A percentile compares a stretch with the other conserved stretches of the same genome.
phyloP scores from a whole-genome alignment of 306 rosid species.

The Fagus crenata region DNA sequence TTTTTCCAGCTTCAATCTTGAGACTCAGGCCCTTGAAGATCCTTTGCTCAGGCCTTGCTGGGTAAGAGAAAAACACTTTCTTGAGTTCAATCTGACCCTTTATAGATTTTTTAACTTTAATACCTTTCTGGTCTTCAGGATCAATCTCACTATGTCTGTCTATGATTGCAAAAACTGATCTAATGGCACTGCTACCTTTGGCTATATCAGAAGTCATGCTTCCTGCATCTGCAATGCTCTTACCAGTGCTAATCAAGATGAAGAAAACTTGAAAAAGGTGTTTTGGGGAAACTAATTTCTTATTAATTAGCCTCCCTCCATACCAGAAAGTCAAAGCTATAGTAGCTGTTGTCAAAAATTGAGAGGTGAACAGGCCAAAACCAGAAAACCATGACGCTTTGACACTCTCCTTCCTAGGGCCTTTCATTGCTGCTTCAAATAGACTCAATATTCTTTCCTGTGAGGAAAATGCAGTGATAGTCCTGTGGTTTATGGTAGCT shows the following conservation, averaged over 20 bases:
- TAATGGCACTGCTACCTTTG: conserved; percentile 63
- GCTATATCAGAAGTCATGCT: conserved; percentile 78
- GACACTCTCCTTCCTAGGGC: conserved; percentile 57
- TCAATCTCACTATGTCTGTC: conserved; percentile 64
- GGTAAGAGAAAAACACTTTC: conserved; percentile 62
- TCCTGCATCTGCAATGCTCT: conserved; percentile 74
- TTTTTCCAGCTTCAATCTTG: conserved; percentile 62
- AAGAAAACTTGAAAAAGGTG: conserved; percentile 65
- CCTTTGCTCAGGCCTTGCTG: conserved; percentile 65
- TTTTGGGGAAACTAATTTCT: conserved; percentile 36
- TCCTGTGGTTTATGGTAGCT: conserved; percentile 67
- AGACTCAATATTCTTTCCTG: conserved; percentile 57
- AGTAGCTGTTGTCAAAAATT: conserved; percentile 55
- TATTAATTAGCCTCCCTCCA: conserved; percentile 63
- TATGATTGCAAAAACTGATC: conserved; percentile 57
- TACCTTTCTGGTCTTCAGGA: conserved; percentile 50
- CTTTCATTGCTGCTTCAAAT: conserved; percentile 52
- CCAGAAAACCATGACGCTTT: conserved; percentile 81
- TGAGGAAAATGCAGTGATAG: conserved; percentile 77
- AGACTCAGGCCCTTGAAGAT: conserved; percentile 62
- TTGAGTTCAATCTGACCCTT: conserved; percentile 55
- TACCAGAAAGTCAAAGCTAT: conserved; percentile 74
- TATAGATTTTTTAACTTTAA: conserved; percentile 28
- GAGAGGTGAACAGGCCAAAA: conserved; percentile 51
- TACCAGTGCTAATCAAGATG: conserved; percentile 68